Evolutionary conservation across 2,329 filamentous ascomycete species (phyloP), one percentile per base, ranked within the genome.

Genomic region (Lecanicillium sp.): DNA sequence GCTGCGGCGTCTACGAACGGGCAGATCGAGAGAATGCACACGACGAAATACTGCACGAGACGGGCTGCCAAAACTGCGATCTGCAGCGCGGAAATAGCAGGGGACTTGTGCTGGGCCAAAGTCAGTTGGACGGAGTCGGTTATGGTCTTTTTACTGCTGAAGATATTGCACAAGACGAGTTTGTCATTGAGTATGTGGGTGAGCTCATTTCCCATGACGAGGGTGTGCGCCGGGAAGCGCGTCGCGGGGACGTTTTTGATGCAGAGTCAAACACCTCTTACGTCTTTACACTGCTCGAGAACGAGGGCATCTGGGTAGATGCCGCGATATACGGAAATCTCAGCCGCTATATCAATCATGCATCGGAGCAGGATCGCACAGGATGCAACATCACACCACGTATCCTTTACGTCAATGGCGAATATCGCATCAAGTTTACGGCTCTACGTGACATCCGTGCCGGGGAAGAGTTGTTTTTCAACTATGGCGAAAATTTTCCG

Each of bases 271-370:
- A 78, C 55, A 75, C 80, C 4, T 84, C 81, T n/a, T 88, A 81
- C 49, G 70, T 81, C 26, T 82, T 82, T 49, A 81, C 77, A 1
- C 65, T 82, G 2, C 64, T 81, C 14, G 78, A 81, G 50, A 69
- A 76, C 17, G 78, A 81, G 54, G 78, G 78, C 35, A 79, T 79
- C 30, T 81, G 78, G 78, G 77, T 93, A 15, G 88, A 93, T 60
- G 83, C 83, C 6, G 86, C 84, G 17, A 81, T 81, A 35, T 85
- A 85, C 54, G 87, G 87, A 42, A 93, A 91, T 61, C 82, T 90
- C 54, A 83, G 85, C 39, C 81, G 88, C 4, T 93, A 90, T 65
- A 88, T 93, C 62, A 93, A 94, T 63, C 86, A 91, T 57, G 83
- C 85, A 12, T 73, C 74, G 1, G 70, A 73, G 40, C 62, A 64